Conservation (phyloP, 2,329 filamentous ascomycete genomes). For the Sphaerulina vaccinii region DNA sequence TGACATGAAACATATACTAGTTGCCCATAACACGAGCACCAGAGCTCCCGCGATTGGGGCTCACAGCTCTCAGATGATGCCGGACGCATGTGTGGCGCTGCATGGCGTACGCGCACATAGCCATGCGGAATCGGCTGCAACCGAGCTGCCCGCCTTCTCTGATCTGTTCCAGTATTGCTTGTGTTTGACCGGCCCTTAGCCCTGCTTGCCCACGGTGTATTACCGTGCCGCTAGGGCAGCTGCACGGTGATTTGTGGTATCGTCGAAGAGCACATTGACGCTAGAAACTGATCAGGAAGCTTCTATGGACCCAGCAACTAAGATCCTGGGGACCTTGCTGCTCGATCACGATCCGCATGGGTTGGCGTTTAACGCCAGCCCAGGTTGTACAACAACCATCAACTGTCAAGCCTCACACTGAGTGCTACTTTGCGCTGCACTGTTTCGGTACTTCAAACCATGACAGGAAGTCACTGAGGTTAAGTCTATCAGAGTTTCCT, state of each 20-base stretch:
- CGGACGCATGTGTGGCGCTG: background rate
- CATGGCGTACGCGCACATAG: background rate
- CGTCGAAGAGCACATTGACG: background rate
- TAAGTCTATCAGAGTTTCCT: background rate
- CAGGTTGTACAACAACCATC: background rate
- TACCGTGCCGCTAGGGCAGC: background rate
- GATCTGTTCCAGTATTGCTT: background rate
- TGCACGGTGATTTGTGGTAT: background rate
- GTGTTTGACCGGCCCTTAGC: background rate
- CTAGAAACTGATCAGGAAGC: background rate
- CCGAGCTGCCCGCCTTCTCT: background rate
- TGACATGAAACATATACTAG: too few relatives aligned
- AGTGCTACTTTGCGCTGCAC: background rate
- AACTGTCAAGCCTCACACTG: background rate
- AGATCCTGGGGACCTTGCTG: background rate
- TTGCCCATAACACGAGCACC: too few relatives aligned
- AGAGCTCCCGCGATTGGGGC: too few relatives aligned
- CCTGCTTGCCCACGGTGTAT: background rate
- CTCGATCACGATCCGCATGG: background rate
- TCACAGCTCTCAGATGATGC: slow-evolving; percentile 1
- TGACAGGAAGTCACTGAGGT: background rate
- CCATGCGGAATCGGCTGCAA: background rate
- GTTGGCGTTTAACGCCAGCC: background rate
- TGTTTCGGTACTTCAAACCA: background rate
- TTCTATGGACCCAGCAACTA: background rate